Percentiles rank a stretch among this genome's conserved stretches.
phyloP scores from a whole-genome alignment of 768 basidiomycete species.

The Hortiboletus flavorubellus region DNA sequence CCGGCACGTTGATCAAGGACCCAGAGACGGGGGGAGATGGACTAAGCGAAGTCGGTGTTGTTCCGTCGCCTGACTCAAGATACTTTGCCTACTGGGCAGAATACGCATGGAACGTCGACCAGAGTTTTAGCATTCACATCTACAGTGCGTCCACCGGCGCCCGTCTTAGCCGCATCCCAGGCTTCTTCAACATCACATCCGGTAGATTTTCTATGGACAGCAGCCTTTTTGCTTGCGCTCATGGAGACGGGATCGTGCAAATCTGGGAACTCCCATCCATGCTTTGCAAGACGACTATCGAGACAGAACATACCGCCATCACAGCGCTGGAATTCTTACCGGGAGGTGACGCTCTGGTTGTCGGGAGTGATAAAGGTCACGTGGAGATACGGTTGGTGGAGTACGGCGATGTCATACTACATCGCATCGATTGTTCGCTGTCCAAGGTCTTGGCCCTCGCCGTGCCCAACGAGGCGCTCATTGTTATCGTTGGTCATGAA shows the following conservation, averaged over 20 bases:
- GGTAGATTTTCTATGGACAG: constrained; percentile 14
- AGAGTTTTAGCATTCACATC: constrained; percentile 17
- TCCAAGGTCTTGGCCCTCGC: constrained; percentile 12
- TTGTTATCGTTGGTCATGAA: constrained; percentile 10
- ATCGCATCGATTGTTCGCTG: constrained; percentile 1
- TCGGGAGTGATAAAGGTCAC: constrained; percentile 11
- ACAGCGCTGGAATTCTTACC: constrained; percentile 14
- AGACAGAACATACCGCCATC: constrained; percentile 10
- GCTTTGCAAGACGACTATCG: constrained; percentile 5
- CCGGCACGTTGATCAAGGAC: constrained; percentile 4
- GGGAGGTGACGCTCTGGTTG: constrained; percentile 3
- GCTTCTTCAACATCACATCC: constrained; percentile 12
- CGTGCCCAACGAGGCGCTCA: constrained; percentile 6
- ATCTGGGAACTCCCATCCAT: constrained; percentile 17
- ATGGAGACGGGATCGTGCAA: constrained; percentile 15
- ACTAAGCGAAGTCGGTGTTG: neutral
- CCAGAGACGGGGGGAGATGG: constrained; percentile 11
- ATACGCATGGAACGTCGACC: constrained; percentile 15
- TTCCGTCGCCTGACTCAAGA: constrained; percentile 14
- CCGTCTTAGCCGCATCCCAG: constrained; percentile 15
- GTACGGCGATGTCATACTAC: constrained; percentile 4
- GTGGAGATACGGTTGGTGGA: constrained; percentile 16
- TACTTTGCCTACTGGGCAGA: constrained; percentile 20
- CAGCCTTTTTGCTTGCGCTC: constrained; percentile 12
- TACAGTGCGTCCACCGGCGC: constrained; percentile 13